Conservation (phyloP, 2,329 filamentous ascomycete genomes). For the Phaeomoniella chlamydospora region DNA sequence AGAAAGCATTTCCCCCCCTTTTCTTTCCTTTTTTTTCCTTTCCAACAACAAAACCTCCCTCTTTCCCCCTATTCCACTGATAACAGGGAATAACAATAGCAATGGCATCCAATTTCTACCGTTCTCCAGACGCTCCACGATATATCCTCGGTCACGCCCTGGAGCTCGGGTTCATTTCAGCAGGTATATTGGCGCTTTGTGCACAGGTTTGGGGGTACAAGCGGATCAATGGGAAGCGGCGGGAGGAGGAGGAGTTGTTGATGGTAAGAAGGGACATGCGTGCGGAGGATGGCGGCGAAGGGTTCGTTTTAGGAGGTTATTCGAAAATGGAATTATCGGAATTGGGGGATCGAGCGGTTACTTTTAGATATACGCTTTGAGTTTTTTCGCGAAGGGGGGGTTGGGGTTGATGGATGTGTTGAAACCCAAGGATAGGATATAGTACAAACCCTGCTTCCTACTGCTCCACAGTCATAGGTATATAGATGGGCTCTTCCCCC, state of each 20-base stretch:
- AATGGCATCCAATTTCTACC: conserved; percentile 61
- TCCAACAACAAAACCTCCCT: neutral
- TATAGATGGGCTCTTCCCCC: too few relatives aligned
- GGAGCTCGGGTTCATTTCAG: conserved; percentile 26
- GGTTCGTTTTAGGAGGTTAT: too few relatives aligned
- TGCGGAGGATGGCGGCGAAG: too few relatives aligned
- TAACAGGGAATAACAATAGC: too few relatives aligned
- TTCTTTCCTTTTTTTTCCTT: neutral
- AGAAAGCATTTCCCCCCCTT: conserved; percentile 5
- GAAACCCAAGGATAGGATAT: too few relatives aligned
- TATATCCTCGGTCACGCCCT: conserved; percentile 37
- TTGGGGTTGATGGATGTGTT: too few relatives aligned
- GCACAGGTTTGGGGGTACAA: neutral
- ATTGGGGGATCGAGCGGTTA: neutral
- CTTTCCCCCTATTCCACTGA: conserved; percentile 4
- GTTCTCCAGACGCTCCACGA: conserved; percentile 31
- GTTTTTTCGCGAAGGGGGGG: too few relatives aligned
- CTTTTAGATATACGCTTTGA: neutral
- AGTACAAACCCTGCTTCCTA: too few relatives aligned
- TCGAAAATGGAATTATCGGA: neutral
- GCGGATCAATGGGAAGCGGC: neutral
- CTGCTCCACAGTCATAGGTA: too few relatives aligned
- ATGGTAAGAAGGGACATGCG: too few relatives aligned
- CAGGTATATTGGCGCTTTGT: neutral
- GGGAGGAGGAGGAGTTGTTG: too few relatives aligned